These are phyloP conservation scores for Phallus indusiatus DNA, from an alignment of 768 basidiomycete species.

Conservation along the genomic window DNA sequence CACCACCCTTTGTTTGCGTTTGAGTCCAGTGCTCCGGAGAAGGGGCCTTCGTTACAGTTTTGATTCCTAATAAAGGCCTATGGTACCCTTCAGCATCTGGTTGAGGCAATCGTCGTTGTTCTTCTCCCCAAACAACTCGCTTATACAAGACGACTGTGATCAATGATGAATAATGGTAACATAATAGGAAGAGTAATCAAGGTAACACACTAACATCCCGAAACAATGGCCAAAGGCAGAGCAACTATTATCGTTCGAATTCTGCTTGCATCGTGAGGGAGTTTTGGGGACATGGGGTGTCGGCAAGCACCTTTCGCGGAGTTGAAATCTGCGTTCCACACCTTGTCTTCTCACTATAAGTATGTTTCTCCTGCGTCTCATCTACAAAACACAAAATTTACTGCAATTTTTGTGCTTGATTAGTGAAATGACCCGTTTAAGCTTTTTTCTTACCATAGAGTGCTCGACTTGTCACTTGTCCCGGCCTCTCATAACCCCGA, in stretches of 20 bases:
- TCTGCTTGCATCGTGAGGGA: conserved; percentile 36
- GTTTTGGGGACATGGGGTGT: conserved; percentile 16
- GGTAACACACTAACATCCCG: conserved; percentile 40
- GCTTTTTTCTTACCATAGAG: no score
- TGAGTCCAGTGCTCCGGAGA: not conserved
- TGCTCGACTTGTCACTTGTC: no score
- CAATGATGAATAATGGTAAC: not conserved
- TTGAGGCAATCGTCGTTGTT: conserved; percentile 22
- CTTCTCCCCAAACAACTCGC: conserved; percentile 46
- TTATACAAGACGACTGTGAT: conserved; percentile 54
- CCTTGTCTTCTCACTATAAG: not conserved
- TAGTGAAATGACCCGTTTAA: no score
- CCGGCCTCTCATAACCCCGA: no score
- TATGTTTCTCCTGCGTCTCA: no score
- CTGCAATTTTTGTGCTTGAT: no score
- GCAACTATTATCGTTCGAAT: conserved; percentile 51
- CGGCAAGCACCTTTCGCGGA: not conserved
- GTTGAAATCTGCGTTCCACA: not conserved
- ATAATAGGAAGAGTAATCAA: not conserved
- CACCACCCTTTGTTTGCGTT: not conserved
- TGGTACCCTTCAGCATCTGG: not conserved
- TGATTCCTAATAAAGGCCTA: conserved; percentile 8
- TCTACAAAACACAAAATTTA: no score
- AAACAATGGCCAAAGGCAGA: conserved; percentile 54
- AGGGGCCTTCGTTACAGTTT: not conserved